Evolutionary conservation across 2,329 filamentous ascomycete species (phyloP).

Genomic region (Trichoderma cornu-damae): DNA sequence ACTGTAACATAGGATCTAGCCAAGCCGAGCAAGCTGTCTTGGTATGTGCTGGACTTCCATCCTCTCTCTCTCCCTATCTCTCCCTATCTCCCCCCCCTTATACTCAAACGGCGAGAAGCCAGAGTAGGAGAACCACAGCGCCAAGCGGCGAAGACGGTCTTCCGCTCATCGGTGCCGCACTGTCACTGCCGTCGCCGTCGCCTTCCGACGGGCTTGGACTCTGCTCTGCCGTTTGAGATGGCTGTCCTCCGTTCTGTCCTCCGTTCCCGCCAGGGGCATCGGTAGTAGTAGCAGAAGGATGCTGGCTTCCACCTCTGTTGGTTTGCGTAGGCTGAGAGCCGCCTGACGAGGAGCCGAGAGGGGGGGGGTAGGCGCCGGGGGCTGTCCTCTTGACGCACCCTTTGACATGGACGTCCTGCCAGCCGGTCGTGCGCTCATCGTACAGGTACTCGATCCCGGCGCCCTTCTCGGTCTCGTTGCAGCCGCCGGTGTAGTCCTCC

Average conservation of each 20-base stretch:
- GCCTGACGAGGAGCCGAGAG: not conserved
- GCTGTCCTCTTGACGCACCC: slow-evolving; percentile 26
- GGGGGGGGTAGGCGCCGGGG: slow-evolving; percentile 13
- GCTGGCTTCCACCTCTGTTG: not conserved
- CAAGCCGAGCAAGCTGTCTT: no score
- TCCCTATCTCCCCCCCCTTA: not conserved
- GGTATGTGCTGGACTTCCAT: not conserved
- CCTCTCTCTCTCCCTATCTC: not conserved
- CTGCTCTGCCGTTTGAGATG: slow-evolving; percentile 9
- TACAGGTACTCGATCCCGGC: slow-evolving; percentile 28
- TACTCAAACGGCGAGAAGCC: slow-evolving; percentile 18
- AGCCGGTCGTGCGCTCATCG: slow-evolving; percentile 26
- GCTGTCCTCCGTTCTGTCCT: no score
- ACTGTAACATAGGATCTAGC: not conserved
- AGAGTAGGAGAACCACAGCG: slow-evolving; percentile 19
- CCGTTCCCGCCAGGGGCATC: not conserved
- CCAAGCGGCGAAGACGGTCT: slow-evolving; percentile 18
- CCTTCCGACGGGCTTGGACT: not conserved
- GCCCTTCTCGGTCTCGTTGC: slow-evolving; percentile 20
- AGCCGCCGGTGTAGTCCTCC: slow-evolving; percentile 30
- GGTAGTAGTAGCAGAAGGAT: not conserved
- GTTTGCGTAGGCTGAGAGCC: not conserved
- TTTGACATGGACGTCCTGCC: slow-evolving; percentile 28
- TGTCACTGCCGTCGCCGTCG: slow-evolving; percentile 3
- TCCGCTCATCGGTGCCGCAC: slow-evolving; percentile 5